A percentile compares a stretch with the other conserved stretches of the same genome.
Conservation (phyloP, 192 early-diverging fungal genomes). For the Gorgonomyces haynaldii region DNA sequence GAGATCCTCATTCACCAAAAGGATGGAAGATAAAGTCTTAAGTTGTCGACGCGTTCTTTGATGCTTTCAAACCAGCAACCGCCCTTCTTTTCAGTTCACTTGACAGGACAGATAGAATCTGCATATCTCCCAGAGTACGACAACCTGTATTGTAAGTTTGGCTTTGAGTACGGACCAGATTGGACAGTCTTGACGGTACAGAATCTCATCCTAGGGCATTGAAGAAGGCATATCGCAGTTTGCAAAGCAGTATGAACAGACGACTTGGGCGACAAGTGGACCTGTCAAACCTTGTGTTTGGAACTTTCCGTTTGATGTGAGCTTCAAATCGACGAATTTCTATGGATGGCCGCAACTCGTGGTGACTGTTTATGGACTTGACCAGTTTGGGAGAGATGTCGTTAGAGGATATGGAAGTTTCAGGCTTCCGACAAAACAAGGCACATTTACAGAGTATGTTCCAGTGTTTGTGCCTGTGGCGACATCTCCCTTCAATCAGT, state of each 20-base stretch:
- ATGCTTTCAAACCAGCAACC: no score
- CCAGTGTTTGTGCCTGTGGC: conserved; percentile 42
- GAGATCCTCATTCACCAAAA: no score
- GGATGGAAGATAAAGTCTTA: no score
- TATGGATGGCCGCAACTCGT: conserved; percentile 50
- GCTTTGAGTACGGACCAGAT: conserved; percentile 42
- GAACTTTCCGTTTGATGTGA: conserved; percentile 49
- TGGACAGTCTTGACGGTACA: conserved; percentile 35
- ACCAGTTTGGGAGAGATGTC: conserved; percentile 50
- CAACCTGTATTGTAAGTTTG: conserved; percentile 52
- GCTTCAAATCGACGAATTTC: conserved; percentile 47
- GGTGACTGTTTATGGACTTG: conserved; percentile 44
- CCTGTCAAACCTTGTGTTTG: conserved; percentile 36
- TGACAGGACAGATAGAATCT: conserved; percentile 45
- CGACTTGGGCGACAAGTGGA: conserved; percentile 11
- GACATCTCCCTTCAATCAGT: conserved; percentile 36
- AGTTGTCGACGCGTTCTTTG: no score
- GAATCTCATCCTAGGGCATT: conserved; percentile 21
- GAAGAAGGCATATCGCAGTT: conserved; percentile 52
- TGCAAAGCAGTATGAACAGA: conserved; percentile 10
- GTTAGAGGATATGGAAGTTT: conserved; percentile 44
- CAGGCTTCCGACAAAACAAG: conserved; percentile 15
- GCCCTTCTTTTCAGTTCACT: conserved; percentile 40
- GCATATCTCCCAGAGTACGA: conserved; percentile 39
- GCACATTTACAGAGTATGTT: conserved; percentile 33